phyloP scores from a whole-genome alignment of 352 stramenopile genomes.

The Thraustochytrium sp. region DNA sequence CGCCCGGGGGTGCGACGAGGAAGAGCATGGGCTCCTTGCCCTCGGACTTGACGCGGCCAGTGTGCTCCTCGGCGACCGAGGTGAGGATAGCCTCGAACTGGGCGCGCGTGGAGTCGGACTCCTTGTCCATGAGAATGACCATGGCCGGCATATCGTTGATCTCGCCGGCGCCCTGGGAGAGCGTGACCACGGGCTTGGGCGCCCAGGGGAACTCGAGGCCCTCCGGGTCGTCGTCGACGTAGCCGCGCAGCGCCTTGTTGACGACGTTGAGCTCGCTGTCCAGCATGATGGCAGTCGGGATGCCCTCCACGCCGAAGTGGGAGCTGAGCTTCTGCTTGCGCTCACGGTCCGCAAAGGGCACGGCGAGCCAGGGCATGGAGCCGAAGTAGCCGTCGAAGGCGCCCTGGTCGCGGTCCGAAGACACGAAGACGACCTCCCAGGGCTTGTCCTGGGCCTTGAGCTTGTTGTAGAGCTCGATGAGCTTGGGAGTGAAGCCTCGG shows the following conservation, averaged over 20 bases:
- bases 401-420: conserved; percentile 65
- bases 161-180: neutral
- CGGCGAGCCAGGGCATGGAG: conserved; percentile 81
- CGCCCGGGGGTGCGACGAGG: neutral
- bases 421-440: conserved; percentile 83
- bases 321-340: conserved; percentile 38
- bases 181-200: conserved; percentile 16
- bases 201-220: conserved; percentile 7
- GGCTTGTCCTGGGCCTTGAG: conserved; percentile 72
- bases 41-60: neutral
- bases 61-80: neutral
- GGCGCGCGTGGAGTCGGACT: neutral
- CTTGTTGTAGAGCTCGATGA: conserved; percentile 76
- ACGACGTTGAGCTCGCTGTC: conserved; percentile 29
- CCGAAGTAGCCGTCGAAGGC: conserved; percentile 82
- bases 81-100: conserved; percentile 11
- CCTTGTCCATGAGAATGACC: conserved; percentile 14
- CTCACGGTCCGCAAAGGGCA: conserved; percentile 62
- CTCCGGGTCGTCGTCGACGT: neutral
- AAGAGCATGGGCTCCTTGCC: neutral
- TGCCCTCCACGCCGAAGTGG: conserved; percentile 49
- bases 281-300: conserved; percentile 35
- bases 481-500: conserved; percentile 82
- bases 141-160: conserved; percentile 30
- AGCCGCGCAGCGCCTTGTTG: conserved; percentile 6